Percentiles rank a stretch among this genome's conserved stretches.
phyloP scores from a whole-genome alignment of 805 yeast species.

The Saccharomycopsis malanga region DNA sequence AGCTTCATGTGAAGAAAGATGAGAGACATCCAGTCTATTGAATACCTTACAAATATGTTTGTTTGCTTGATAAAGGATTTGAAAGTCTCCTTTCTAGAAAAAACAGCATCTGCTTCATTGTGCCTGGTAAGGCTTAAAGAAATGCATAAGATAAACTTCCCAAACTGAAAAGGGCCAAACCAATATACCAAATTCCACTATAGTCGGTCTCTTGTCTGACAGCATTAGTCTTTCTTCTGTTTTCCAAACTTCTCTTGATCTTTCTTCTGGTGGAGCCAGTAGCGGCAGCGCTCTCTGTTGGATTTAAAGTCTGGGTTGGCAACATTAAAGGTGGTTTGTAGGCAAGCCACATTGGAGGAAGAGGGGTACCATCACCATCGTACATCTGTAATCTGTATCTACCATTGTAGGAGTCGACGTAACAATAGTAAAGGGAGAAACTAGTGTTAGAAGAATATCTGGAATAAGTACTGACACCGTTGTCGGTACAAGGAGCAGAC shows the following conservation, averaged over 20 bases:
- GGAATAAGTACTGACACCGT: conserved; percentile 53
- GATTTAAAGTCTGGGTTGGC: conserved; percentile 87
- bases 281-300: conserved; percentile 47
- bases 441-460: conserved; percentile 65
- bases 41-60: no score
- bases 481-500: conserved; percentile 76
- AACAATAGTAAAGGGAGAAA: conserved; percentile 51
- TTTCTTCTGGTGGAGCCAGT: conserved; percentile 27
- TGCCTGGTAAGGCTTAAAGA: not conserved
- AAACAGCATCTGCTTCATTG: no score
- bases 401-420: conserved; percentile 77
- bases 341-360: conserved; percentile 87
- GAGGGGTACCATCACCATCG: conserved; percentile 69
- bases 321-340: conserved; percentile 95
- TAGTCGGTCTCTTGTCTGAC: conserved; percentile 36
- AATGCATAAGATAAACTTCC: conserved; percentile 22
- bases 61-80: no score
- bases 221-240: conserved; percentile 74
- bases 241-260: conserved; percentile 48
- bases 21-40: no score
- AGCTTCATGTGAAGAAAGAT: no score
- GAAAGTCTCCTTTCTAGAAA: no score
- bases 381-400: conserved; percentile 66
- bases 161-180: conserved; percentile 32
- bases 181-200: conserved; percentile 51